These are phyloP conservation scores for Escallonia herrerae DNA, from an alignment of 129 eudicot species.

Conservation along the genomic window DNA sequence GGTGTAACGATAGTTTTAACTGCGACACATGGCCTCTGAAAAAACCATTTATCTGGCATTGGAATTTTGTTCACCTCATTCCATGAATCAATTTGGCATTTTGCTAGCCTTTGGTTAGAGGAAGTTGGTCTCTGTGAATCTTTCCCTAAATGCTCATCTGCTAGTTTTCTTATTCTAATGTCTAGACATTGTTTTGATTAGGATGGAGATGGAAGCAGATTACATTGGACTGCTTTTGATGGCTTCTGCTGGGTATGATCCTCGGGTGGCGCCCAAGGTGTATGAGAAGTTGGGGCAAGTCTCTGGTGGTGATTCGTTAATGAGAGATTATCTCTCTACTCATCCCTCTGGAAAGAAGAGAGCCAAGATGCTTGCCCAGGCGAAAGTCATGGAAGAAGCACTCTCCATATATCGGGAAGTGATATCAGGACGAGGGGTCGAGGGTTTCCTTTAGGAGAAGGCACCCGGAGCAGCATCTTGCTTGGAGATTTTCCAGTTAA, in stretches of 20 bases:
- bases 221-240: slow-evolving; percentile 70
- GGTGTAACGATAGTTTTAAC: too few relatives aligned
- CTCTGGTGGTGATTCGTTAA: slow-evolving; percentile 41
- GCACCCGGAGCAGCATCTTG: neutral
- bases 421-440: slow-evolving; percentile 48
- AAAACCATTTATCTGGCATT: too few relatives aligned
- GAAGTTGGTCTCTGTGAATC: neutral
- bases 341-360: slow-evolving; percentile 92
- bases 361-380: slow-evolving; percentile 61
- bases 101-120: neutral
- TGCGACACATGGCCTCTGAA: too few relatives aligned
- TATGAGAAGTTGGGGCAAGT: slow-evolving; percentile 73
- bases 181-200: slow-evolving; percentile 4
- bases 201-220: slow-evolving; percentile 99
- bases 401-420: slow-evolving; percentile 47
- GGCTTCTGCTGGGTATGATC: slow-evolving; percentile 91
- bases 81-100: too few relatives aligned
- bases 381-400: slow-evolving; percentile 88
- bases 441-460: slow-evolving; percentile 58
- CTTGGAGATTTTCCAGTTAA: neutral
- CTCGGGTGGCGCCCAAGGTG: slow-evolving; percentile 71
- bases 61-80: too few relatives aligned
- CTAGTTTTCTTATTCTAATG: neutral
- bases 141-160: neutral
- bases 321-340: slow-evolving; percentile 83